These are phyloP conservation scores for Avena insularis DNA, from an alignment of 176 grass and related monocot species.

Conservation along the genomic window DNA sequence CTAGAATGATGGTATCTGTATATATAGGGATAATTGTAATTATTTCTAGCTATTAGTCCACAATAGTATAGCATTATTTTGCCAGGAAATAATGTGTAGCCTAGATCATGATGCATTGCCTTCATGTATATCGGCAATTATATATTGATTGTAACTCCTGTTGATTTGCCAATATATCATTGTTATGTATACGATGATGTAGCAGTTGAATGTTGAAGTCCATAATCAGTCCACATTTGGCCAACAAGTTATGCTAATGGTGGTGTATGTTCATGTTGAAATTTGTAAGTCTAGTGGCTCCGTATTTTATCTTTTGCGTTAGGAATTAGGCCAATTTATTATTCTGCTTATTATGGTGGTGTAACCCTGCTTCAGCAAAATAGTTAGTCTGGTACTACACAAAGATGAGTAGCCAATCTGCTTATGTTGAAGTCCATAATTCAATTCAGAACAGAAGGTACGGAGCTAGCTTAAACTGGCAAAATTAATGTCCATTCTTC, in stretches of 20 bases:
- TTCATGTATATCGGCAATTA: slow-evolving; percentile 24
- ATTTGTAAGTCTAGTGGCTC: background rate
- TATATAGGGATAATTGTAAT: slow-evolving; percentile 82
- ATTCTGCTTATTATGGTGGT: too few relatives aligned
- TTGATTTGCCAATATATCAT: slow-evolving; percentile 32
- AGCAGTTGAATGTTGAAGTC: background rate
- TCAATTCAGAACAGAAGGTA: slow-evolving; percentile 3
- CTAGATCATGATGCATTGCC: slow-evolving; percentile 22
- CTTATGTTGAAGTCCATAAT: background rate
- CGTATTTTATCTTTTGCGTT: too few relatives aligned
- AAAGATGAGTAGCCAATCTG: slow-evolving; percentile 4
- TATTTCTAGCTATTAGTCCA: slow-evolving; percentile 51
- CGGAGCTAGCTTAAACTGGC: background rate
- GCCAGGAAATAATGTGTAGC: slow-evolving; percentile 26
- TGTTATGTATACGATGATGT: slow-evolving; percentile 2
- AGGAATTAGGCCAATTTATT: too few relatives aligned
- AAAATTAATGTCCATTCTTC: slow-evolving; percentile 19
- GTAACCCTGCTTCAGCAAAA: background rate
- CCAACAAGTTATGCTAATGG: background rate
- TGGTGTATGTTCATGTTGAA: slow-evolving; percentile 1
- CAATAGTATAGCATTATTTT: slow-evolving; percentile 50
- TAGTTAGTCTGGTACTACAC: background rate
- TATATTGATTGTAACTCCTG: slow-evolving; percentile 26
- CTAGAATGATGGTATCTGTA: slow-evolving; percentile 48
- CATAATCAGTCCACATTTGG: background rate